These are phyloP conservation scores for Cronartium ribicola DNA, from an alignment of 1,284 basidiomycete species.

Conservation along the genomic window DNA sequence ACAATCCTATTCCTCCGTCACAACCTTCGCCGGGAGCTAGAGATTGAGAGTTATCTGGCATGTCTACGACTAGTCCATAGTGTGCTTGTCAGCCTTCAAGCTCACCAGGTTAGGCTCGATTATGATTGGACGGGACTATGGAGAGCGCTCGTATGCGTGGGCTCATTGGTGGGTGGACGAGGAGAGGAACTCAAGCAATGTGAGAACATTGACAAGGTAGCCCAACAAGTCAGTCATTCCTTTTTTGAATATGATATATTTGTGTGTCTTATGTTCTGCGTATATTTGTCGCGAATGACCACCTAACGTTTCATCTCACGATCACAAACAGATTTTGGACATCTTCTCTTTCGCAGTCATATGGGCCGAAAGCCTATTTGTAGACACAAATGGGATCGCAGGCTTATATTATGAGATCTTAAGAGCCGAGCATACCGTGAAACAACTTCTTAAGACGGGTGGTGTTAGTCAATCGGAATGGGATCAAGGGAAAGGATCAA, in stretches of 20 bases:
- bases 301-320: neutral
- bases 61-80: conserved; percentile 29
- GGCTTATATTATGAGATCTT: conserved; percentile 48
- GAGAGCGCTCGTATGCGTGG: conserved; percentile 45
- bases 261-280: neutral
- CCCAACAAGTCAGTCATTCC: conserved; percentile 31
- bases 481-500: neutral
- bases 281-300: neutral
- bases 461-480: conserved; percentile 39
- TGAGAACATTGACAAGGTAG: conserved; percentile 22
- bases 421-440: conserved; percentile 45
- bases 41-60: conserved; percentile 44
- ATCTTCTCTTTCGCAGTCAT: conserved; percentile 47
- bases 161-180: conserved; percentile 43
- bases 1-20: conserved; percentile 45
- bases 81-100: conserved; percentile 31
- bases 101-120: conserved; percentile 19
- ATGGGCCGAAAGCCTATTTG: conserved; percentile 48
- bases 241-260: neutral
- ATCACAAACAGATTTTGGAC: conserved; percentile 46
- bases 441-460: conserved; percentile 45
- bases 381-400: conserved; percentile 39
- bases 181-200: conserved; percentile 42
- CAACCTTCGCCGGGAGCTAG: conserved; percentile 45
- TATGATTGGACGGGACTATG: conserved; percentile 47